A percentile compares a stretch with the other conserved stretches of the same genome.
phyloP scores from a whole-genome alignment of 805 yeast genomes.

The Metschnikowia borealis region DNA sequence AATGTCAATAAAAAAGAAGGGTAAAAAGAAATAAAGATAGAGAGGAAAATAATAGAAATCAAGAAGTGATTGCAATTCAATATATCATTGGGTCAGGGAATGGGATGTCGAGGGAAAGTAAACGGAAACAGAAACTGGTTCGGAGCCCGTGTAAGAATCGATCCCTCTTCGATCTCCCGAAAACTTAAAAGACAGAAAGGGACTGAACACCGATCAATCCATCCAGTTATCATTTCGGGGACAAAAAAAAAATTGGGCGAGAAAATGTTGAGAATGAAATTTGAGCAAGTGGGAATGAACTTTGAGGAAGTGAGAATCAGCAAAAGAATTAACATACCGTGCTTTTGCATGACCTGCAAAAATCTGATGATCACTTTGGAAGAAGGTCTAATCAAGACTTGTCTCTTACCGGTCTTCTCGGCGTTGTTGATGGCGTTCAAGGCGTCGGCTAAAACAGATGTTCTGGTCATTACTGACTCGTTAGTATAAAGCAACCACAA shows the following conservation, averaged over 20 bases:
- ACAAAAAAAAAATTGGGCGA: neutral
- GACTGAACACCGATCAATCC: slow-evolving; percentile 83
- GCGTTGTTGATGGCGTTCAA: slow-evolving; percentile 36
- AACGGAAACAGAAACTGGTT: slow-evolving; percentile 46
- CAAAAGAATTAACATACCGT: slow-evolving; percentile 20
- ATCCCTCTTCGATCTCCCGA: slow-evolving; percentile 75
- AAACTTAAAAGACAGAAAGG: slow-evolving; percentile 96
- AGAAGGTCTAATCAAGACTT: slow-evolving; percentile 34
- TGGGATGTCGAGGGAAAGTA: slow-evolving; percentile 60
- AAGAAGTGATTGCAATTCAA: no score
- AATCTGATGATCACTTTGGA: slow-evolving; percentile 32
- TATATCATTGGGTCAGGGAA: no score
- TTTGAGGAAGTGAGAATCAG: no score
- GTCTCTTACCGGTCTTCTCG: slow-evolving; percentile 36
- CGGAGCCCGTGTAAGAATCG: slow-evolving; percentile 65
- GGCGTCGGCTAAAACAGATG: slow-evolving; percentile 36
- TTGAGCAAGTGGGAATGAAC: no score
- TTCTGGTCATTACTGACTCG: slow-evolving; percentile 27
- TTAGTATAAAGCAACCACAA: slow-evolving; percentile 20
- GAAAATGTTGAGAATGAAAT: no score
- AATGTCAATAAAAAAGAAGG: slow-evolving; percentile 5
- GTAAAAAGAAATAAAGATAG: slow-evolving; percentile 13
- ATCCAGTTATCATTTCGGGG: slow-evolving; percentile 99
- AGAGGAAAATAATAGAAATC: no score
- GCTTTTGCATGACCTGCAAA: slow-evolving; percentile 30